phyloP scores from a whole-genome alignment of 495 filamentous ascomycete genomes.

The Tuber magnatum region DNA sequence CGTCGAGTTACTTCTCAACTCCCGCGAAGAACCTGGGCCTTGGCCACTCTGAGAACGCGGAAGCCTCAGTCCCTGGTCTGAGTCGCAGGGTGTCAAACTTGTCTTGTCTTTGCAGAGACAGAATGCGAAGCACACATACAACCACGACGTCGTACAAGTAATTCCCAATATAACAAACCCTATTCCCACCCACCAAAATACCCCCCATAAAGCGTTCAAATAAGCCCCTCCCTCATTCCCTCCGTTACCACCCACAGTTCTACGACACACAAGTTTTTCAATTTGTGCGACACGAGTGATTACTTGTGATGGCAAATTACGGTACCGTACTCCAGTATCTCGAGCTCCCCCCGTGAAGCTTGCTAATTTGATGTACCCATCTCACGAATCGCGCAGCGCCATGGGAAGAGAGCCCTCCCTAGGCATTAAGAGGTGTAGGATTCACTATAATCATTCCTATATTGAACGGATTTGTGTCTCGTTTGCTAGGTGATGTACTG shows the following conservation, averaged over 20 bases:
- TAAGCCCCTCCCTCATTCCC: background rate
- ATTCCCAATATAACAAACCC: background rate
- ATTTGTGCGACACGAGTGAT: background rate
- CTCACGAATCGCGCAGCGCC: no score
- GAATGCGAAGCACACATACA: background rate
- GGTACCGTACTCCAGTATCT: background rate
- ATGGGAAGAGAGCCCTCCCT: background rate
- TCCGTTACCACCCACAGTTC: background rate
- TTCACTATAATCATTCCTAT: background rate
- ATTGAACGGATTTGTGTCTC: background rate
- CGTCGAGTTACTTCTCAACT: background rate
- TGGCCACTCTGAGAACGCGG: background rate
- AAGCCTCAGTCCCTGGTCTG: background rate
- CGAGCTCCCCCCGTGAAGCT: background rate
- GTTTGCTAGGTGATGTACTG: background rate
- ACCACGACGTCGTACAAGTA: background rate
- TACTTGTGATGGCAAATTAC: background rate
- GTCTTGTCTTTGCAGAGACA: background rate
- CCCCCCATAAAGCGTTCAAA: background rate
- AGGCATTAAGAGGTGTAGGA: background rate
- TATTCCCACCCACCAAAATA: background rate
- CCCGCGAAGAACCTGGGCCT: background rate
- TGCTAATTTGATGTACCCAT: background rate
- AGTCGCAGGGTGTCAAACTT: background rate
- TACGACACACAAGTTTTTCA: background rate